These are phyloP conservation scores for Citrus trifoliata DNA, from an alignment of 345 rosid genomes.

Conservation along the genomic window DNA sequence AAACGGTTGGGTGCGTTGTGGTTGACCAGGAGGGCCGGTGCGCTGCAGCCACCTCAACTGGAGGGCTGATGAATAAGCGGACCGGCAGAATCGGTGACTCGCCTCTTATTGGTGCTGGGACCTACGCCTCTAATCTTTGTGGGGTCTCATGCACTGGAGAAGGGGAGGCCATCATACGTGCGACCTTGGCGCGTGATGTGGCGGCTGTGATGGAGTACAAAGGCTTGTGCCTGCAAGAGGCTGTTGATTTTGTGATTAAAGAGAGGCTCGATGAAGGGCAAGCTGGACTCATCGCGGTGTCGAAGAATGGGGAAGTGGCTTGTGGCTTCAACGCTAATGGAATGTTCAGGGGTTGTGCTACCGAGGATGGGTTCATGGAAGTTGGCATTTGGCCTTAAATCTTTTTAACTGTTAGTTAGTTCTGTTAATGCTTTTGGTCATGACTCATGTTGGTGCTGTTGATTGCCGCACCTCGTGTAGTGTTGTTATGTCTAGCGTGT, in stretches of 20 bases:
- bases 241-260: conserved; percentile 75
- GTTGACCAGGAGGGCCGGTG: conserved; percentile 82
- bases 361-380: conserved; percentile 88
- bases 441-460: not conserved
- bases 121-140: conserved; percentile 74
- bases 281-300: conserved; percentile 93
- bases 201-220: conserved; percentile 98
- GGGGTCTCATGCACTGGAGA: conserved; percentile 95
- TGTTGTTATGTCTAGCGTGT: not conserved
- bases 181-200: conserved; percentile 85
- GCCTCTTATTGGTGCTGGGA: conserved; percentile 91
- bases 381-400: conserved; percentile 65
- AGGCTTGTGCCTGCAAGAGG: conserved; percentile 68
- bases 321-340: conserved; percentile 78
- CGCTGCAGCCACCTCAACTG: conserved; percentile 93
- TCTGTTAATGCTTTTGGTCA: not conserved
- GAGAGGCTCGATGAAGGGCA: conserved; percentile 72
- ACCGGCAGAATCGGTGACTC: conserved; percentile 94
- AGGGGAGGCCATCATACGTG: conserved; percentile 92
- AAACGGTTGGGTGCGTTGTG: conserved; percentile 92
- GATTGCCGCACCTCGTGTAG: not conserved
- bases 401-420: not conserved
- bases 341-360: conserved; percentile 91
- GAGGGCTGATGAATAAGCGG: conserved; percentile 93
- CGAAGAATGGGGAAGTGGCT: conserved; percentile 77